Conservation (phyloP, 139 green algal species). For the Picochlorum sp. region DNA sequence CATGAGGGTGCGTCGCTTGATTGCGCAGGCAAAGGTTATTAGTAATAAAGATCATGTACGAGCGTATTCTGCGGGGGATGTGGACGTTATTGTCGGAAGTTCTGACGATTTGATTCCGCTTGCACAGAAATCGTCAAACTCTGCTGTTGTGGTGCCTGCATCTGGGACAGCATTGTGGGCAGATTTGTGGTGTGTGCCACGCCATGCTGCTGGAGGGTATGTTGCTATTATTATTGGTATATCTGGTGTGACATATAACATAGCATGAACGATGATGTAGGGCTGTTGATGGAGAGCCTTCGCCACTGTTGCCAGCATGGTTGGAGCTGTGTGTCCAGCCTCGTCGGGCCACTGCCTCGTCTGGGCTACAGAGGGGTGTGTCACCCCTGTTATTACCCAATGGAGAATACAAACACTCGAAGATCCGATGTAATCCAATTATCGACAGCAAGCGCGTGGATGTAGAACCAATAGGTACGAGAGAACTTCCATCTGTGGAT, state of each 20-base stretch:
- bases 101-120: constrained; percentile 43
- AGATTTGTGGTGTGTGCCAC: constrained; percentile 63
- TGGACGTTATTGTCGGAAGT: constrained; percentile 62
- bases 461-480: constrained; percentile 1
- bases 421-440: neutral
- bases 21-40: constrained; percentile 49
- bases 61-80: constrained; percentile 60
- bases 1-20: constrained; percentile 30
- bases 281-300: constrained; percentile 32
- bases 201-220: constrained; percentile 28
- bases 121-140: constrained; percentile 26
- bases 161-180: constrained; percentile 66
- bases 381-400: constrained; percentile 46
- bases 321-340: constrained; percentile 57
- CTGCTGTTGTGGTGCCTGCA: constrained; percentile 47
- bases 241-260: neutral
- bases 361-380: constrained; percentile 31
- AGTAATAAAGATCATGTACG: constrained; percentile 53
- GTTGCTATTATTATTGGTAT: neutral
- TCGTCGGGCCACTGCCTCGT: constrained; percentile 1
- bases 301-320: constrained; percentile 63
- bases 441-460: neutral
- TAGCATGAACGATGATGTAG: neutral
- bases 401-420: neutral
- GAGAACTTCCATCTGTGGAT: constrained; percentile 34